Evolutionary conservation across 306 rosid species (phyloP).

Genomic region (Corylus americana): DNA sequence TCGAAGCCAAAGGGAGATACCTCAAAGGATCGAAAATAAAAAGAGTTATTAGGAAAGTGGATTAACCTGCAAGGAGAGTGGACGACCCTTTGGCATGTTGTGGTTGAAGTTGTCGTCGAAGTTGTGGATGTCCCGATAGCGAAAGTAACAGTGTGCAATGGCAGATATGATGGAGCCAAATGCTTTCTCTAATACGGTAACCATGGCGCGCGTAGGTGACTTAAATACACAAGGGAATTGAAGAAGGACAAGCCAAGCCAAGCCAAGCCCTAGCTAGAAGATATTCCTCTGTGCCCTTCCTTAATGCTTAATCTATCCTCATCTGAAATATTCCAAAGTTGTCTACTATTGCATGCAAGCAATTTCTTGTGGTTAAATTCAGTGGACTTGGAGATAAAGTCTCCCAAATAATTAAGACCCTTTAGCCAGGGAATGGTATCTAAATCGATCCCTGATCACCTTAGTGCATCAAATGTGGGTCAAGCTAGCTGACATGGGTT

Average conservation of each 20-base stretch:
- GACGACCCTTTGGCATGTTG: slow-evolving; percentile 79
- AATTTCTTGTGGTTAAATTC: slow-evolving; percentile 27
- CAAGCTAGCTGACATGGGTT: slow-evolving; percentile 18
- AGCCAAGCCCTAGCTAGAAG: slow-evolving; percentile 53
- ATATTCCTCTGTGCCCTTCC: slow-evolving; percentile 64
- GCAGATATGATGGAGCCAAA: slow-evolving; percentile 51
- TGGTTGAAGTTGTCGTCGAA: slow-evolving; percentile 34
- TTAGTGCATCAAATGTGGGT: slow-evolving; percentile 37
- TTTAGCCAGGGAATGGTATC: slow-evolving; percentile 69
- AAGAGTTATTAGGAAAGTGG: background rate
- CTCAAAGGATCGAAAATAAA: background rate
- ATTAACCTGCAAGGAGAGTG: slow-evolving; percentile 79
- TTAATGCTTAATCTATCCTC: slow-evolving; percentile 35
- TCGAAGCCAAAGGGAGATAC: background rate
- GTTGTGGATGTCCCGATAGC: slow-evolving; percentile 27
- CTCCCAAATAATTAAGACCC: slow-evolving; percentile 33
- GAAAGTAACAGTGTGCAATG: slow-evolving; percentile 41
- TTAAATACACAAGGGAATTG: slow-evolving; percentile 12
- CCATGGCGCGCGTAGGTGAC: slow-evolving; percentile 44
- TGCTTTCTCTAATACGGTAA: slow-evolving; percentile 51
- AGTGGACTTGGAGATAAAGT: slow-evolving; percentile 31
- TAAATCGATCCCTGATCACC: slow-evolving; percentile 14
- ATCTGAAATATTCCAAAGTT: slow-evolving; percentile 24
- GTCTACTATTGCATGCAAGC: slow-evolving; percentile 23
- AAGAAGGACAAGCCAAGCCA: slow-evolving; percentile 32